These are phyloP conservation scores for Suillus fuscotomentosus DNA, from an alignment of 768 basidiomycete species.

Conservation along the genomic window DNA sequence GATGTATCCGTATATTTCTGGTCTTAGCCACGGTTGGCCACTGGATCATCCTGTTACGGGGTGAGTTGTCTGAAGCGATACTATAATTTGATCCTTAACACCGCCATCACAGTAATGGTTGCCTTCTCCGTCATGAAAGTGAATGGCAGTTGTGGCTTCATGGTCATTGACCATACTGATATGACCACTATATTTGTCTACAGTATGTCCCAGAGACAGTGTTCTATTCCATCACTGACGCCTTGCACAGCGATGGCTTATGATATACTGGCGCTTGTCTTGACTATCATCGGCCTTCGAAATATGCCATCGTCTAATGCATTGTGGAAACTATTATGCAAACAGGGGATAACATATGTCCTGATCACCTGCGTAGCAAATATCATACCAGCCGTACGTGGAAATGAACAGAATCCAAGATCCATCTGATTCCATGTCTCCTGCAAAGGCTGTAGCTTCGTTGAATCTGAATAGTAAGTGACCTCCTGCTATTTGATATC, in stretches of 20 bases:
- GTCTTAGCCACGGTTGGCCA: neutral
- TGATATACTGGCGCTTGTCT: neutral
- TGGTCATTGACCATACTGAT: neutral
- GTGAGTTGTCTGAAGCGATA: neutral
- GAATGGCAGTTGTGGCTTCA: neutral
- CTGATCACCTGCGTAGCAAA: neutral
- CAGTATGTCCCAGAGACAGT: neutral
- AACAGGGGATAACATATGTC: neutral
- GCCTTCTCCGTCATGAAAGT: neutral
- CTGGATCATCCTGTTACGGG: neutral
- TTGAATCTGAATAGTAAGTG: neutral
- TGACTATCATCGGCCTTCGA: neutral
- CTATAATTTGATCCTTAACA: neutral
- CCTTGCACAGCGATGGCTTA: constrained; percentile 1
- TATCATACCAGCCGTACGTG: neutral
- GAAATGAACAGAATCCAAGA: neutral
- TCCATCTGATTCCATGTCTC: neutral
- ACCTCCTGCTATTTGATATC: too few relatives aligned
- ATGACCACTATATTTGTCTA: neutral
- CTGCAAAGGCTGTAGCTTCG: neutral
- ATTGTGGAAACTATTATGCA: neutral
- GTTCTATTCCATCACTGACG: neutral
- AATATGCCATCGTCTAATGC: neutral
- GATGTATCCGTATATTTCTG: neutral
- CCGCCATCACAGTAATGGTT: neutral